Base-by-base conservation (phyloP, 345 rosid genomes). In the Ceriops decandra region DNA sequence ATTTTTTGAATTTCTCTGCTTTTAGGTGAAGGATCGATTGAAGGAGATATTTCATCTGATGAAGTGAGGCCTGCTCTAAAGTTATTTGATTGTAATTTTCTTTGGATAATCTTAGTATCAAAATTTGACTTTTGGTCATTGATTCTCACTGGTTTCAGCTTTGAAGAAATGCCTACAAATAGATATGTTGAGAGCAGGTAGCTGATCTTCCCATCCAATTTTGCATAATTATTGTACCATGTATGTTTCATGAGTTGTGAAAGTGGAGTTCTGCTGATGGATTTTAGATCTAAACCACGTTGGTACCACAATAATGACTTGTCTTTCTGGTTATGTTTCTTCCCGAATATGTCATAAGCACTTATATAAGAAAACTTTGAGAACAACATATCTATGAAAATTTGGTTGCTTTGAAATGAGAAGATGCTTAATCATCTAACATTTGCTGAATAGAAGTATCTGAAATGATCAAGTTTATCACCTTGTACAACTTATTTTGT, bases 111-210 rank as follows among this genome's bases (percentile, higher is more conserved):
- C 30, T 52, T 10, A 31, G 36, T 31, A 53, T 64, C 26, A 59
- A 60, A 47, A 65, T 60, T 76, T 33, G 60, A 42, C 49, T 57
- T 68, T 70, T 69, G 63, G 26, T 67, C 4, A 52, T 21, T 61
- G 57, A 51, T 2, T 68, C 38, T 66, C 71, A 24, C 68, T 73
- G 79, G 21, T 52, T 81, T 75, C 91, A 93, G 96, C 51, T 93
- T 93, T 56, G 97, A 91, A 79, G 98, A 93, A 82, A 91, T 93
- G 98, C 90, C 97, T 11, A 90, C 98, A 67, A 93, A 93, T 81
- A 90, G 86, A 76, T 90, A 69, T 67, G 98, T 91, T 57, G 98
- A 93, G 81, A 90, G 96, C 96, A 90, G 97, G 98, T 93, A 72
- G 62, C 57, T 69, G 60, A 68, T 66, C 57, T 24, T 15, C n/a